A percentile compares a stretch with the other conserved stretches of the same genome.
phyloP scores from a whole-genome alignment of 1,284 basidiomycete genomes.

The Xerocomus minutiporus region DNA sequence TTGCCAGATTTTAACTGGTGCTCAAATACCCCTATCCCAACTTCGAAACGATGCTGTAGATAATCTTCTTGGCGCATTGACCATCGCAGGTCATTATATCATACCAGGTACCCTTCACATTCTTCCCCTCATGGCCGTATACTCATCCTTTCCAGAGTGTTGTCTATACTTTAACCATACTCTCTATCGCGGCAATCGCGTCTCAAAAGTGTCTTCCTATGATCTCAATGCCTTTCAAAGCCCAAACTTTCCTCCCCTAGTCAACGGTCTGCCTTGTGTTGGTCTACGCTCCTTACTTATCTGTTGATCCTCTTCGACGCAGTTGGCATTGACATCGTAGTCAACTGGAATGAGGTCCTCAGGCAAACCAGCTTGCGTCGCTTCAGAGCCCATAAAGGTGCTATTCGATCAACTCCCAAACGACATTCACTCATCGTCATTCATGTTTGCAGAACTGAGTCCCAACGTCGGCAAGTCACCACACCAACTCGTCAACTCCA shows the following conservation, averaged over 20 bases:
- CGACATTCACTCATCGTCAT: constrained; percentile 9
- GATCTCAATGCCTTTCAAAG: constrained; percentile 84
- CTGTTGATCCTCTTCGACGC: neutral
- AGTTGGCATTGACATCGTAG: constrained; percentile 87
- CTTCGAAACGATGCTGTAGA: constrained; percentile 87
- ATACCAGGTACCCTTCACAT: constrained; percentile 64
- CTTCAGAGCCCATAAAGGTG: constrained; percentile 81
- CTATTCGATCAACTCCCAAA: constrained; percentile 11
- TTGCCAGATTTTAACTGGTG: constrained; percentile 77
- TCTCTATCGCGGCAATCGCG: constrained; percentile 82
- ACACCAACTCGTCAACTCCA: neutral
- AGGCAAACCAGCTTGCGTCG: constrained; percentile 70
- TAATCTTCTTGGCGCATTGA: constrained; percentile 83
- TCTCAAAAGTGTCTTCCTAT: constrained; percentile 81
- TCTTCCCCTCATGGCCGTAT: neutral
- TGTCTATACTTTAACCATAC: constrained; percentile 87
- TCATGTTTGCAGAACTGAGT: constrained; percentile 56
- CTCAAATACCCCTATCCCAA: constrained; percentile 88
- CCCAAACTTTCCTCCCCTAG: constrained; percentile 81
- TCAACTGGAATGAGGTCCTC: constrained; percentile 83
- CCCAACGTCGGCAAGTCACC: constrained; percentile 63
- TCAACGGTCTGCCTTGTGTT: constrained; percentile 52
- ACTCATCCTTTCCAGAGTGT: constrained; percentile 50
- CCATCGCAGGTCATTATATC: constrained; percentile 84
- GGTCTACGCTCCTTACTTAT: neutral